These are phyloP conservation scores for Knoxia roxburghii DNA, from an alignment of 257 asterid species.

Conservation along the genomic window DNA sequence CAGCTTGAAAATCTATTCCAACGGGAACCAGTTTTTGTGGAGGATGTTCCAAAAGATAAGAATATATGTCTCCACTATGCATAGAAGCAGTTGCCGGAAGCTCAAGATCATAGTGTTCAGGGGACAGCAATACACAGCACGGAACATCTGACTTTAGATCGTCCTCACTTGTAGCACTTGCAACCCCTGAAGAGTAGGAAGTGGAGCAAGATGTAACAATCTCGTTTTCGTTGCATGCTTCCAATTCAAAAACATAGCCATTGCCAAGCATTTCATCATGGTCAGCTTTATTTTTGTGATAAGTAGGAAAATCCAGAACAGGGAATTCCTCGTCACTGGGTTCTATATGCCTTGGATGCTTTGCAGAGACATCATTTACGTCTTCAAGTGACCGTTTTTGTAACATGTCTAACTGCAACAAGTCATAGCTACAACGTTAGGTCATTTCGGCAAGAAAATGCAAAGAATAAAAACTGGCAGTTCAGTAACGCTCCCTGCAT, in stretches of 20 bases:
- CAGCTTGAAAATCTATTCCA: constrained; percentile 38
- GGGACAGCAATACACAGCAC: constrained; percentile 19
- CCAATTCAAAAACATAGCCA: constrained; percentile 21
- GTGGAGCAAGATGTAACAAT: constrained; percentile 21
- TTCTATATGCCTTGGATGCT: constrained; percentile 41
- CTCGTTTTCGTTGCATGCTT: constrained; percentile 18
- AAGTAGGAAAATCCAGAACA: constrained; percentile 28
- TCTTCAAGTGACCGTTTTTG: constrained; percentile 38
- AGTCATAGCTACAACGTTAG: not conserved
- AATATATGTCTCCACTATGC: constrained; percentile 24
- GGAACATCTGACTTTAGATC: constrained; percentile 25
- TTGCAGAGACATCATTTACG: constrained; percentile 25
- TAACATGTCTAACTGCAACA: constrained; percentile 41
- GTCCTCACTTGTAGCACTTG: constrained; percentile 33
- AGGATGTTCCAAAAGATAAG: constrained; percentile 29
- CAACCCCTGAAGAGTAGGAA: constrained; percentile 29
- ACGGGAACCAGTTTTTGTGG: constrained; percentile 34
- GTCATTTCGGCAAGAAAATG: not conserved
- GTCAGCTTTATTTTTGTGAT: constrained; percentile 13
- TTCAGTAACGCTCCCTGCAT: not conserved
- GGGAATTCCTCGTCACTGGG: constrained; percentile 27
- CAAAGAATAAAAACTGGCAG: not conserved
- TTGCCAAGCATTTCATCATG: constrained; percentile 18
- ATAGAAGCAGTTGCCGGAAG: constrained; percentile 17
- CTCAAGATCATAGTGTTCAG: constrained; percentile 24